Conservation (phyloP, 805 yeast genomes). For the Saturnispora ahearnii region DNA sequence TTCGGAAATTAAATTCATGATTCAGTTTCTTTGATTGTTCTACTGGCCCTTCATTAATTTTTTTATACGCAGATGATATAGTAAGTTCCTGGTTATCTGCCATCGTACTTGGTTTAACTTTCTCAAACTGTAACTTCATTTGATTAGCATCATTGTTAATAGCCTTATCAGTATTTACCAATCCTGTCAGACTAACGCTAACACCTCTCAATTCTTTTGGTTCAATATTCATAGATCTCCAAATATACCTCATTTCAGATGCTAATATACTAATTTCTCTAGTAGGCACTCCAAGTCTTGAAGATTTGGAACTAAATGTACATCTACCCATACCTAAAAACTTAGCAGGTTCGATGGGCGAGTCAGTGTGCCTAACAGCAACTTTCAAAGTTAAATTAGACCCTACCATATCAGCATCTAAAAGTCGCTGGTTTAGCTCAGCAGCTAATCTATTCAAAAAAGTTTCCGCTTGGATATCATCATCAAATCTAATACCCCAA, state of each 20-base stretch:
- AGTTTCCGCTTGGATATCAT: constrained; percentile 48
- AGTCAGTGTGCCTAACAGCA: constrained; percentile 52
- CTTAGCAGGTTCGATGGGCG: constrained; percentile 71
- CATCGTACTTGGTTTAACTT: neutral
- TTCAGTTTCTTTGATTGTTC: neutral
- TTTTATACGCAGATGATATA: neutral
- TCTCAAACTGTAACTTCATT: constrained; percentile 28
- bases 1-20: neutral
- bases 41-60: neutral
- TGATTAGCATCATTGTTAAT: constrained; percentile 23
- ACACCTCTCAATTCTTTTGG: constrained; percentile 71
- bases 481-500: constrained; percentile 77
- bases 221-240: constrained; percentile 42
- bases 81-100: neutral
- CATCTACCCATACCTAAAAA: constrained; percentile 80
- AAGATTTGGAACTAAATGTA: constrained; percentile 50
- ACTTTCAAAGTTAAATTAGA: constrained; percentile 55
- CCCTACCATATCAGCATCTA: constrained; percentile 39
- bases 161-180: constrained; percentile 32
- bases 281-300: constrained; percentile 53
- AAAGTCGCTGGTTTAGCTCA: constrained; percentile 51
- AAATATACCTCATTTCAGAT: constrained; percentile 48
- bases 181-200: constrained; percentile 56
- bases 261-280: constrained; percentile 52
- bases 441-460: constrained; percentile 50